These are phyloP conservation scores for Vinca minor DNA, from an alignment of 257 asterid species.

Conservation along the genomic window DNA sequence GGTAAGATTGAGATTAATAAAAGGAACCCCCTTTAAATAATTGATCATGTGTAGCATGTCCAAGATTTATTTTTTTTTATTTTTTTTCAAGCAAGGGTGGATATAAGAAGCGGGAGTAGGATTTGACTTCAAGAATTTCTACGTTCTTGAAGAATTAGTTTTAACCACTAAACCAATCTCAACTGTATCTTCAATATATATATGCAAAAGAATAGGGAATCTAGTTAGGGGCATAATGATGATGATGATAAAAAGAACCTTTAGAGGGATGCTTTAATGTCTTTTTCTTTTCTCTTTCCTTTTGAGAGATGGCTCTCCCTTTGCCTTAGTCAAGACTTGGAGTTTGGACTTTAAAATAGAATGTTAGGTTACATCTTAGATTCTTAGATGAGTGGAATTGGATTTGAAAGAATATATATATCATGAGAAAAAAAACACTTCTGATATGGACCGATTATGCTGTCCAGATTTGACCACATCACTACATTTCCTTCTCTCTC, in stretches of 20 bases:
- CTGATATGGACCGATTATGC: no score
- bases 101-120: no score
- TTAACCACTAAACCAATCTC: no score
- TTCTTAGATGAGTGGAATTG: not conserved
- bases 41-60: slow-evolving; percentile 5
- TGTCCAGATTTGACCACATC: no score
- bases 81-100: no score
- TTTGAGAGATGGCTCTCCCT: not conserved
- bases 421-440: no score
- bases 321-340: not conserved
- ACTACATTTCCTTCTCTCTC: no score
- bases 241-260: not conserved
- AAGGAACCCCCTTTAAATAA: slow-evolving; percentile 14
- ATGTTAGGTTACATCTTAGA: not conserved
- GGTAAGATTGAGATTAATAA: slow-evolving; percentile 9
- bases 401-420: not conserved
- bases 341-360: not conserved
- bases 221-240: slow-evolving; percentile 11
- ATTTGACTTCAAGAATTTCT: no score
- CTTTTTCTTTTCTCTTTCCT: not conserved
- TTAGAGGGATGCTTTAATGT: not conserved
- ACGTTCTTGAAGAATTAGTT: no score
- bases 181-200: no score
- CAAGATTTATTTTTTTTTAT: no score
- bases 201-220: slow-evolving; percentile 15